These are phyloP conservation scores for Schwanniomyces etchellsii DNA, from an alignment of 1,139 yeast species.

Conservation along the genomic window DNA sequence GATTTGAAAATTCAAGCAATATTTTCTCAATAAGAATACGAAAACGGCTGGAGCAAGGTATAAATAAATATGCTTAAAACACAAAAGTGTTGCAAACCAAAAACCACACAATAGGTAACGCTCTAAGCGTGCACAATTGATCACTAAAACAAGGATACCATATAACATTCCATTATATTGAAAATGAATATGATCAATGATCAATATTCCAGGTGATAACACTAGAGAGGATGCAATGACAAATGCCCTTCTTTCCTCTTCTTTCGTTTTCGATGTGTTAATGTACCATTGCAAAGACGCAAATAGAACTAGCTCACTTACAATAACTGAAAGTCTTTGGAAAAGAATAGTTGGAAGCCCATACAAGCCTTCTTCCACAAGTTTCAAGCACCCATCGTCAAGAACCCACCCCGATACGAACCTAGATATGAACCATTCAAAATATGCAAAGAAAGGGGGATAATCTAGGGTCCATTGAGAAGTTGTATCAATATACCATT, in stretches of 20 bases:
- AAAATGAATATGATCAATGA: slow-evolving; percentile 90
- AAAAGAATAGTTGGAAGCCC: slow-evolving; percentile 76
- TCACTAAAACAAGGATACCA: slow-evolving; percentile 70
- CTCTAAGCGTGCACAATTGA: slow-evolving; percentile 62
- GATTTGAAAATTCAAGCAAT: slow-evolving; percentile 49
- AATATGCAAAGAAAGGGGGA: slow-evolving; percentile 96
- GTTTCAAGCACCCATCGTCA: slow-evolving; percentile 73
- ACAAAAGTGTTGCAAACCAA: slow-evolving; percentile 69
- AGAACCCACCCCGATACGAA: slow-evolving; percentile 62
- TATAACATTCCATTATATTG: slow-evolving; percentile 93
- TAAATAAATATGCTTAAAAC: slow-evolving; percentile 91
- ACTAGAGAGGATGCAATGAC: slow-evolving; percentile 81
- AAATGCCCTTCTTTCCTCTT: slow-evolving; percentile 46
- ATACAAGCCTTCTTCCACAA: slow-evolving; percentile 60
- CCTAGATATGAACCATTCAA: slow-evolving; percentile 74
- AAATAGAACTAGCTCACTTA: slow-evolving; percentile 70
- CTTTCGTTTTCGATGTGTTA: slow-evolving; percentile 36
- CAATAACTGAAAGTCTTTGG: slow-evolving; percentile 76
- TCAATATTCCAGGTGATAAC: slow-evolving; percentile 81
- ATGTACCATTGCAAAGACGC: slow-evolving; percentile 69
- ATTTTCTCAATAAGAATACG: slow-evolving; percentile 66
- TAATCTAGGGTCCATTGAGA: slow-evolving; percentile 96
- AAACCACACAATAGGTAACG: slow-evolving; percentile 61
- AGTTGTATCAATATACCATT: slow-evolving; percentile 84
- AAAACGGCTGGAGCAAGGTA: slow-evolving; percentile 95